Evolutionary conservation across 163 green algal genomes (phyloP).

Genomic region (Chlorella variabilis): DNA sequence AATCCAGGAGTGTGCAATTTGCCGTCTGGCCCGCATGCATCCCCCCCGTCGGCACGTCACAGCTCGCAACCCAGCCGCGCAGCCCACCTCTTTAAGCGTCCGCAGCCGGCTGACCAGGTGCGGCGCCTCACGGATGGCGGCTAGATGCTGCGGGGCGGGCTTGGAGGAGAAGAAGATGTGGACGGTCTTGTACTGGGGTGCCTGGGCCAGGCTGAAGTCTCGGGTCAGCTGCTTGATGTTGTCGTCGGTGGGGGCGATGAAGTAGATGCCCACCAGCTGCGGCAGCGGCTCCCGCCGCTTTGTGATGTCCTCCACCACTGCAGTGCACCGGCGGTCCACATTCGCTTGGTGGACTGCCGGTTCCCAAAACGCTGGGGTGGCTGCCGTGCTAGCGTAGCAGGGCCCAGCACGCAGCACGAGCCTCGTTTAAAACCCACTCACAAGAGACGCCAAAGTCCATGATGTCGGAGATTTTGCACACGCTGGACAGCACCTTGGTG

Average conservation of each 20-base stretch:
- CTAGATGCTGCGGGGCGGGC: constrained; percentile 62
- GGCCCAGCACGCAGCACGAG: background rate
- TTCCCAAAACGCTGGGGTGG: too few species aligned
- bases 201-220: constrained; percentile 70
- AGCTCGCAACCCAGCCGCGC: too few species aligned
- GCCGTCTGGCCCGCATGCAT: too few species aligned
- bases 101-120: constrained; percentile 58
- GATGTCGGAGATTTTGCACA: constrained; percentile 72
- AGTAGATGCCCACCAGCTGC: constrained; percentile 90
- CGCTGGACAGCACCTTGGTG: constrained; percentile 68
- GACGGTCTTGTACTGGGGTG: constrained; percentile 76
- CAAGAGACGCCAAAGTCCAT: constrained; percentile 72
- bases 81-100: constrained; percentile 88
- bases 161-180: constrained; percentile 94
- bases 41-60: too few species aligned
- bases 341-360: too few species aligned
- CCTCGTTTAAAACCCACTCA: constrained; percentile 28
- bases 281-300: constrained; percentile 85
- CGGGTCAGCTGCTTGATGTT: constrained; percentile 72
- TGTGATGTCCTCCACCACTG: constrained; percentile 84
- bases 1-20: too few species aligned
- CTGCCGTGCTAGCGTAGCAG: background rate
- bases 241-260: constrained; percentile 84
- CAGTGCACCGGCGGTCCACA: background rate
- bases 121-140: constrained; percentile 71